Conservation (phyloP, 1,284 basidiomycete genomes). For the Malassezia brasiliensis region DNA sequence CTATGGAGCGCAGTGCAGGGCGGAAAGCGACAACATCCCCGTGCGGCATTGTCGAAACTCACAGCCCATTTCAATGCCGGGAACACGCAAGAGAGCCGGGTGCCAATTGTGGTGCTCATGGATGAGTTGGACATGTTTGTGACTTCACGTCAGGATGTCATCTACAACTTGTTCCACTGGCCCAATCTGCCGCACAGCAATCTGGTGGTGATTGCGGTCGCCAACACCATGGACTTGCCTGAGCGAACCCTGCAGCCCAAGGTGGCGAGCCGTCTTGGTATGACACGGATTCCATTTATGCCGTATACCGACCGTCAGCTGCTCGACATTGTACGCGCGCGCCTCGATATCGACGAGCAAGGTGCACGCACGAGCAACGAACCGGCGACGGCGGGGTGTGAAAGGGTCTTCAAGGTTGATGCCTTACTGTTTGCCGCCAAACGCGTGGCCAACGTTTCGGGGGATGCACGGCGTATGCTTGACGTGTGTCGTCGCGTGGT, state of each 20-base stretch:
- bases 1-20: conserved; percentile 38
- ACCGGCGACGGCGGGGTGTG: conserved; percentile 54
- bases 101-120: conserved; percentile 78
- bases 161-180: conserved; percentile 99
- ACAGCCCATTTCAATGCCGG: conserved; percentile 29
- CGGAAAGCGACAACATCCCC: conserved; percentile 28
- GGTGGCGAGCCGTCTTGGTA: conserved; percentile 85
- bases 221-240: conserved; percentile 96
- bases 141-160: conserved; percentile 89
- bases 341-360: conserved; percentile 53
- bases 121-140: conserved; percentile 95
- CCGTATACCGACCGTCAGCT: conserved; percentile 77
- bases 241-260: conserved; percentile 85
- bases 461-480: conserved; percentile 83
- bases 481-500: conserved; percentile 66
- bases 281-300: conserved; percentile 87
- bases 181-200: conserved; percentile 76
- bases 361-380: not conserved
- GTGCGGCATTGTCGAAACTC: conserved; percentile 29
- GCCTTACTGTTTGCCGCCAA: conserved; percentile 82
- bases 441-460: conserved; percentile 82
- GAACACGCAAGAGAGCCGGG: conserved; percentile 13
- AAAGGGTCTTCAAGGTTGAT: conserved; percentile 55
- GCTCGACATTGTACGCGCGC: conserved; percentile 72
- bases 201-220: conserved; percentile 89